These are phyloP conservation scores for Streptanthus diversifolius DNA, from an alignment of 345 rosid species.

Conservation along the genomic window DNA sequence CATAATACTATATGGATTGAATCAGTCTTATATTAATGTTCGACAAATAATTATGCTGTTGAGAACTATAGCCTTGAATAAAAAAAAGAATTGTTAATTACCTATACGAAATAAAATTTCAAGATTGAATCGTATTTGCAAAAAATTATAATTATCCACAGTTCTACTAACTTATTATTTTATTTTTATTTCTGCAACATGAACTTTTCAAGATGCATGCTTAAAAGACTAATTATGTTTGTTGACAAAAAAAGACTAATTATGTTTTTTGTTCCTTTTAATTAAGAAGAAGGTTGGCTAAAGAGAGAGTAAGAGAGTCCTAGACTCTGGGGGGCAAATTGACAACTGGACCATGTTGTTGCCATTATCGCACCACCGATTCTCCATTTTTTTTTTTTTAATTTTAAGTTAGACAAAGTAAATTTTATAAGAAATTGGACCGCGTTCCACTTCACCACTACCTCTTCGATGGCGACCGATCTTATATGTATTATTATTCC, in stretches of 20 bases:
- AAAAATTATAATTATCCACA: too few relatives aligned
- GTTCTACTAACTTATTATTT: too few relatives aligned
- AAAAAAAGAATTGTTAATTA: too few relatives aligned
- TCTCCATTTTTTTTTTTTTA: conserved; percentile 1
- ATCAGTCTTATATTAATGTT: too few relatives aligned
- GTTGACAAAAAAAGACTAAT: not conserved
- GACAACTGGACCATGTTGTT: conserved; percentile 37
- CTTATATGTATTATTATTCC: conserved; percentile 16
- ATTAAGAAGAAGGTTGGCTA: conserved; percentile 21
- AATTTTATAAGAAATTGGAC: not conserved
- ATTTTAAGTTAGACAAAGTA: not conserved
- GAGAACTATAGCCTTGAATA: too few relatives aligned
- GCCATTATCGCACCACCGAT: conserved; percentile 33
- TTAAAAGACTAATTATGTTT: conserved; percentile 11
- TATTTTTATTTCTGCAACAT: not conserved
- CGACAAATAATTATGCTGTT: too few relatives aligned
- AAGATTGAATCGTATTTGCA: too few relatives aligned
- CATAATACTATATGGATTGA: too few relatives aligned
- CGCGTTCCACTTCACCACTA: conserved; percentile 34
- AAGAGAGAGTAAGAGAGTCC: conserved; percentile 22
- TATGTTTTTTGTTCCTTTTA: not conserved
- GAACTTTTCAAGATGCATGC: conserved; percentile 31
- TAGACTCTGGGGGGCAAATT: conserved; percentile 35
- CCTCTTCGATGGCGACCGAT: conserved; percentile 33
- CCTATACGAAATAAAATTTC: too few relatives aligned